phyloP scores from a whole-genome alignment of 1,139 yeast species.

The Groenewaldozyma sp. region DNA sequence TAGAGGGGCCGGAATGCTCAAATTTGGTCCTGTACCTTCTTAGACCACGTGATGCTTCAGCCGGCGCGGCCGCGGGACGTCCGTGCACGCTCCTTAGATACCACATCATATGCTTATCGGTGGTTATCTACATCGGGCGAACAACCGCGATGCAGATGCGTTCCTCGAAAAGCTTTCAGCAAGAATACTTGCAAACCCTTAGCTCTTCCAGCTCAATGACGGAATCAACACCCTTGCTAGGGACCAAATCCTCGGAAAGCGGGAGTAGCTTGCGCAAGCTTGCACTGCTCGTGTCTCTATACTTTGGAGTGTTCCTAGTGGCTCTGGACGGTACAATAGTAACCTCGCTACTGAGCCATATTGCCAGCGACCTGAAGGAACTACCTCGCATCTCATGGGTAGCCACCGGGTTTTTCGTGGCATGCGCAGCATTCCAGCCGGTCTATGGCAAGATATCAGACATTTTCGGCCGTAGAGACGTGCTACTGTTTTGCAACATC shows the following conservation, averaged over 20 bases:
- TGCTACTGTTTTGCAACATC: slow-evolving; percentile 41
- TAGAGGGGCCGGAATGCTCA: no score
- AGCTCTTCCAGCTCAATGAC: background rate
- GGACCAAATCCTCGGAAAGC: background rate
- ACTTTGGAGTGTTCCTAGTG: slow-evolving; percentile 46
- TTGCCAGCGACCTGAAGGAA: slow-evolving; percentile 52
- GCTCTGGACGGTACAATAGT: slow-evolving; percentile 59
- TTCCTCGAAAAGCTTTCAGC: background rate
- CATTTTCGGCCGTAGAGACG: slow-evolving; percentile 65
- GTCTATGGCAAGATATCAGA: slow-evolving; percentile 79
- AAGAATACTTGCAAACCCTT: background rate
- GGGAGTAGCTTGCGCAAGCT: no score
- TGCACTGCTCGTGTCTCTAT: slow-evolving; percentile 31
- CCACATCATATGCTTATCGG: no score
- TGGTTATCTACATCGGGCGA: no score
- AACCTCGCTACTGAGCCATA: slow-evolving; percentile 52
- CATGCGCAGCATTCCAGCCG: slow-evolving; percentile 63
- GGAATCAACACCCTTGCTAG: background rate
- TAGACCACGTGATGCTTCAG: no score
- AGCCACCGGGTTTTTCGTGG: slow-evolving; percentile 51
- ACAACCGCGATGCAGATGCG: no score
- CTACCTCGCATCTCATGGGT: slow-evolving; percentile 49
- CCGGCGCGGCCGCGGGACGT: no score
- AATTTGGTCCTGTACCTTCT: no score
- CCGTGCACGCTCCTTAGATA: no score